Percentiles rank a stretch among this genome's conserved stretches.
phyloP scores from a whole-genome alignment of 768 basidiomycete genomes.

The Pleurotus pulmonarius region DNA sequence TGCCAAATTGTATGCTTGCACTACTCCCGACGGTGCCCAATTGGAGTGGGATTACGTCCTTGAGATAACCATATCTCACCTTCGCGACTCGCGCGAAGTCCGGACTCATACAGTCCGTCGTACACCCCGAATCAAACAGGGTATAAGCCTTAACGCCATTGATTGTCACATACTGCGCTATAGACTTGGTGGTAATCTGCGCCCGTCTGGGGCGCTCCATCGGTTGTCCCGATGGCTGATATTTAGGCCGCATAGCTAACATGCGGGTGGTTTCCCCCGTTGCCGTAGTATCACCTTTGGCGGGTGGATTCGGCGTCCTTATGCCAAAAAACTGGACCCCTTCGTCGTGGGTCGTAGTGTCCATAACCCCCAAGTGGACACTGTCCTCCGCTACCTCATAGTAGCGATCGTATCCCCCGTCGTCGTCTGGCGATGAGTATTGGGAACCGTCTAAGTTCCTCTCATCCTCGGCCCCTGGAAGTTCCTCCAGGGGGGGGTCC shows the following conservation, averaged over 20 bases:
- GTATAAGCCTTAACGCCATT: conserved; percentile 10
- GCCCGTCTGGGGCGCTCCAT: neutral
- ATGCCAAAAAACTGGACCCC: too few relatives aligned
- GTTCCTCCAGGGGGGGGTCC: neutral
- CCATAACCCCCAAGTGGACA: neutral
- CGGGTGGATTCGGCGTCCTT: too few relatives aligned
- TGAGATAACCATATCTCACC: conserved; percentile 9
- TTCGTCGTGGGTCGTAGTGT: neutral
- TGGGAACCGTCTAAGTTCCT: neutral
- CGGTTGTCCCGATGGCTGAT: neutral
- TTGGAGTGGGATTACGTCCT: conserved; percentile 19
- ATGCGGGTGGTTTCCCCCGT: neutral
- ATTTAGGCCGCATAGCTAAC: neutral
- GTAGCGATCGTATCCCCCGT: neutral
- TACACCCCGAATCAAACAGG: conserved; percentile 14
- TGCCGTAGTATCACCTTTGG: too few relatives aligned
- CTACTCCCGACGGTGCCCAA: conserved; percentile 27
- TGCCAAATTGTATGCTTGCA: conserved; percentile 23
- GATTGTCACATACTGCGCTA: neutral
- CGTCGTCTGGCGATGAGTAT: neutral
- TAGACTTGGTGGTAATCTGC: neutral
- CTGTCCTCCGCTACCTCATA: neutral
- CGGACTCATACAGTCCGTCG: conserved; percentile 16
- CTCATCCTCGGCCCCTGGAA: neutral
- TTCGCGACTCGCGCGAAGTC: conserved; percentile 15